Conservation (phyloP, 495 filamentous ascomycete species). For the Chaetomidium leptoderma region DNA sequence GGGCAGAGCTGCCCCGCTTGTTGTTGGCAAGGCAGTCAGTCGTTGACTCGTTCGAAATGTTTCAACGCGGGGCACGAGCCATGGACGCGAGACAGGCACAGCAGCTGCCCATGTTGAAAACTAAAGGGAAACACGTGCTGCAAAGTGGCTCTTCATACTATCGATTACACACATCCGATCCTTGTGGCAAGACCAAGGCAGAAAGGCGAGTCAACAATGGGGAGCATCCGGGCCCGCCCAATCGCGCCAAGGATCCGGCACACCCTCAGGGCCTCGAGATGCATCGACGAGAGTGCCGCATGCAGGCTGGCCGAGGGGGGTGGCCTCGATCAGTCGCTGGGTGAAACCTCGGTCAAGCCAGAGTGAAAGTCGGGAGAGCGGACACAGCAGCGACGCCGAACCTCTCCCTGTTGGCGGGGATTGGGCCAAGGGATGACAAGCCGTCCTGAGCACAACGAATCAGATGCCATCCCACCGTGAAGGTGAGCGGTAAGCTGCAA, state of each 20-base stretch:
- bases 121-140: background rate
- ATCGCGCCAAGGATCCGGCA: slow-evolving; percentile 1
- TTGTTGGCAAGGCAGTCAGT: background rate
- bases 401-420: background rate
- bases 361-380: background rate
- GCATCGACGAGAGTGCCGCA: slow-evolving; percentile 3
- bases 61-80: background rate
- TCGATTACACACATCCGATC: background rate
- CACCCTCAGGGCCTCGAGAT: no score
- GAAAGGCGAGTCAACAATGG: slow-evolving; percentile 2
- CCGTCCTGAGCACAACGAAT: slow-evolving; percentile 13
- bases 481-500: slow-evolving; percentile 6
- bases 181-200: background rate
- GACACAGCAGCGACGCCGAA: background rate
- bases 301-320: slow-evolving; percentile 8
- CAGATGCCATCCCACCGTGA: slow-evolving; percentile 4
- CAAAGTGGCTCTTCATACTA: background rate
- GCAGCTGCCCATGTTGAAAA: background rate
- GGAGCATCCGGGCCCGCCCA: background rate
- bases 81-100: background rate
- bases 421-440: background rate
- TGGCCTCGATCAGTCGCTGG: slow-evolving; percentile 8
- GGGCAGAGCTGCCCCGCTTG: slow-evolving; percentile 14
- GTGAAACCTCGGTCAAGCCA: slow-evolving; percentile 19
- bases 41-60: no score